phyloP scores from a whole-genome alignment of 371 early-diverging fungal species.

The Mortierella sp. region DNA sequence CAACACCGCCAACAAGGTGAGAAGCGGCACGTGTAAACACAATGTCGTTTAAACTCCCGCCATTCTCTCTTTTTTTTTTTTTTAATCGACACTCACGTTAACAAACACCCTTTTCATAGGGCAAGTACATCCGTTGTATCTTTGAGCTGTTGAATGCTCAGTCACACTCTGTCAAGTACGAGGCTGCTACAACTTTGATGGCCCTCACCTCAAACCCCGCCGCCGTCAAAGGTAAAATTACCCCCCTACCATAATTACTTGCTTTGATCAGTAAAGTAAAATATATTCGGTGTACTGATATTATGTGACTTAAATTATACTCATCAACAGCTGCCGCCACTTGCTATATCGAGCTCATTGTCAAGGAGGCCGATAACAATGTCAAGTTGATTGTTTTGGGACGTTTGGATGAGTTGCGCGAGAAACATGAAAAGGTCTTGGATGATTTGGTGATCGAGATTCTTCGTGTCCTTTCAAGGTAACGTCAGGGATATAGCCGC shows the following conservation, averaged over 20 bases:
- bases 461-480: slow-evolving; percentile 87
- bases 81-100: neutral
- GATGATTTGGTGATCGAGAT: slow-evolving; percentile 96
- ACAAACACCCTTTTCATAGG: slow-evolving; percentile 53
- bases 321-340: slow-evolving; percentile 81
- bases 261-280: too few species aligned
- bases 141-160: slow-evolving; percentile 85
- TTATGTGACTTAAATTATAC: neutral
- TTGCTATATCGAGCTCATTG: slow-evolving; percentile 90
- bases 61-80: too few species aligned
- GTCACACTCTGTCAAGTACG: slow-evolving; percentile 94
- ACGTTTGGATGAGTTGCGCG: slow-evolving; percentile 86
- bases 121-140: slow-evolving; percentile 89
- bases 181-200: slow-evolving; percentile 94
- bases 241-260: neutral
- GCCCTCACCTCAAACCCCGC: slow-evolving; percentile 88
- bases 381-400: slow-evolving; percentile 96
- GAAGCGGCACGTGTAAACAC: neutral
- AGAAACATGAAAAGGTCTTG: slow-evolving; percentile 87
- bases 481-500: neutral
- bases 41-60: neutral
- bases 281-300: neutral
- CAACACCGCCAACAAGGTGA: slow-evolving; percentile 84
- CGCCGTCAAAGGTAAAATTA: slow-evolving; percentile 84
- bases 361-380: slow-evolving; percentile 97